A percentile compares a stretch with the other conserved stretches of the same genome.
Evolutionary conservation across 1,284 basidiomycete species (phyloP).

Genomic region (Porodaedalea pini): DNA sequence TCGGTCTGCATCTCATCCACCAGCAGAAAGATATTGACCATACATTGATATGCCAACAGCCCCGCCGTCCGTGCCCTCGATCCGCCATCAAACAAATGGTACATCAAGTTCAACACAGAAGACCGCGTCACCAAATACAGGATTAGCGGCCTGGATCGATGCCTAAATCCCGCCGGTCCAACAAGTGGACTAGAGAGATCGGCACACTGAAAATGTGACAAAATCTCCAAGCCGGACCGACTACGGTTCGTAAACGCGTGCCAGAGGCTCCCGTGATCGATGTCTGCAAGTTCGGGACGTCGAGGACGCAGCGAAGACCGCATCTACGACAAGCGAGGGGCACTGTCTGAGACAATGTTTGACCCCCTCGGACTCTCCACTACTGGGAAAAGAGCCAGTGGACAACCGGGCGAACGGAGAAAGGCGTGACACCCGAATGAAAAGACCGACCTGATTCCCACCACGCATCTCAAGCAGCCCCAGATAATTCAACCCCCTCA

Average conservation of each 20-base stretch:
- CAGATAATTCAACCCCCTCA: not conserved
- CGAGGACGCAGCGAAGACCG: not conserved
- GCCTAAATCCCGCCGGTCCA: no score
- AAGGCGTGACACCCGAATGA: not conserved
- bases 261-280: not conserved
- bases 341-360: not conserved
- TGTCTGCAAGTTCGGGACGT: not conserved
- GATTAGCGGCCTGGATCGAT: no score
- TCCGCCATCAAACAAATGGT: not conserved
- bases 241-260: not conserved
- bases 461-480: conserved; percentile 3
- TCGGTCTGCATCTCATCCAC: no score
- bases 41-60: not conserved
- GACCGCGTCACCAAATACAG: not conserved
- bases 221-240: not conserved
- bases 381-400: conserved; percentile 1
- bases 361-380: not conserved
- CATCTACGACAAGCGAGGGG: not conserved
- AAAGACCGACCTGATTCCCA: not conserved
- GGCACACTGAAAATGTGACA: not conserved
- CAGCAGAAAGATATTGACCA: no score
- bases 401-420: not conserved
- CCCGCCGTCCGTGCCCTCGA: not conserved
- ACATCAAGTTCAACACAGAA: not conserved
- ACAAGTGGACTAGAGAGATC: no score